Percentiles rank a stretch among this genome's conserved stretches.
These are phyloP conservation scores for Cercospora janseana DNA, from an alignment of 2,329 filamentous ascomycete species.

Conservation along the genomic window DNA sequence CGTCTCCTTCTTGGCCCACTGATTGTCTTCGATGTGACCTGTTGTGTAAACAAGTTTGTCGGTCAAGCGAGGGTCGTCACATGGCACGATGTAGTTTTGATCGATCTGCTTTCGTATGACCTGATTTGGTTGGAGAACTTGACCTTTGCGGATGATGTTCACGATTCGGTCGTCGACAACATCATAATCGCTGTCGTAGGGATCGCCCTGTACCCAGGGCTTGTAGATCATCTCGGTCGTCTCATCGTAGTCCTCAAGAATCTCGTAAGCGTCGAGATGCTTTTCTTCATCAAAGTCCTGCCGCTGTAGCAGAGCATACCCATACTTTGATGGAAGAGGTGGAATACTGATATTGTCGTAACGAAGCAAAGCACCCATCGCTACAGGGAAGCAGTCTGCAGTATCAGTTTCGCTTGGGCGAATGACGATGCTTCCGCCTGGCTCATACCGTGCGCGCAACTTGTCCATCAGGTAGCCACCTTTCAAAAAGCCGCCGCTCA, in stretches of 20 bases:
- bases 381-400: conserved; percentile 11
- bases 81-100: neutral
- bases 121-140: neutral
- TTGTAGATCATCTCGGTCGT: neutral
- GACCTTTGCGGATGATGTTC: conserved; percentile 8
- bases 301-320: conserved; percentile 15
- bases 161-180: conserved; percentile 19
- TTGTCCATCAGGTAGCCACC: conserved; percentile 14
- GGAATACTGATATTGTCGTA: conserved; percentile 14
- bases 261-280: conserved; percentile 11
- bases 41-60: neutral
- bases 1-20: neutral
- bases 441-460: conserved; percentile 7
- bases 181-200: neutral
- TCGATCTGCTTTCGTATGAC: neutral
- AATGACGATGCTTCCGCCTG: conserved; percentile 5
- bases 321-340: conserved; percentile 11
- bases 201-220: conserved; percentile 4
- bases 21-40: neutral
- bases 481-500: conserved; percentile 19
- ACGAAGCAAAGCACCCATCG: conserved; percentile 11
- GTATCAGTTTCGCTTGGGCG: conserved; percentile 7
- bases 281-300: conserved; percentile 8
- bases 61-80: conserved; percentile 3
- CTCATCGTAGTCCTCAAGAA: neutral